These are phyloP conservation scores for Citrus glauca DNA, from an alignment of 345 rosid genomes.

Conservation along the genomic window DNA sequence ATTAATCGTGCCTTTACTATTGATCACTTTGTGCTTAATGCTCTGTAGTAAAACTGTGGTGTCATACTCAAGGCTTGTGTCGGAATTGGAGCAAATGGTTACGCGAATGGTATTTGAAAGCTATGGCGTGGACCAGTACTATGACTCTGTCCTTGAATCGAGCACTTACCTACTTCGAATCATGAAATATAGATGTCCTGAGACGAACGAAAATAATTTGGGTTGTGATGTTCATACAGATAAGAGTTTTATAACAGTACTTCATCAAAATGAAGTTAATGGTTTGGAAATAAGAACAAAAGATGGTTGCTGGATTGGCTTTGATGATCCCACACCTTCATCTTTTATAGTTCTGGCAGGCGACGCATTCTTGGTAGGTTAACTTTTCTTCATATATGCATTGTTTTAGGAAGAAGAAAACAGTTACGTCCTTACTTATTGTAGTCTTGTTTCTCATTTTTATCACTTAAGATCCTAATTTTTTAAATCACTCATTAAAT, in stretches of 20 bases:
- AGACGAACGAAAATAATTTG: slow-evolving; percentile 16
- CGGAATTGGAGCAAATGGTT: slow-evolving; percentile 42
- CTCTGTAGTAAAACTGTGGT: slow-evolving; percentile 25
- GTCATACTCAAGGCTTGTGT: slow-evolving; percentile 23
- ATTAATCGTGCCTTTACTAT: background rate
- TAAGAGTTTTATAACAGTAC: slow-evolving; percentile 49
- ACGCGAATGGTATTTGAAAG: slow-evolving; percentile 55
- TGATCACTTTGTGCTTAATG: background rate
- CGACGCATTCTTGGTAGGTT: slow-evolving; percentile 48
- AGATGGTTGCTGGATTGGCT: slow-evolving; percentile 39
- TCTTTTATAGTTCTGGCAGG: slow-evolving; percentile 57
- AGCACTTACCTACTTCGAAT: slow-evolving; percentile 43
- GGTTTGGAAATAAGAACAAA: slow-evolving; percentile 49
- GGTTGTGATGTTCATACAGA: slow-evolving; percentile 50
- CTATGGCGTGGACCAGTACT: slow-evolving; percentile 36
- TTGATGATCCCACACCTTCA: slow-evolving; percentile 38
- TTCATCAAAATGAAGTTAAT: slow-evolving; percentile 50
- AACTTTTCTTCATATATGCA: no score
- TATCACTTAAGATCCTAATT: no score
- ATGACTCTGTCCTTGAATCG: slow-evolving; percentile 27
- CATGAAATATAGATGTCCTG: slow-evolving; percentile 37
- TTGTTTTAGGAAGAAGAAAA: no score
- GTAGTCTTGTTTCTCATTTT: background rate
- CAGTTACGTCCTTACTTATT: no score
- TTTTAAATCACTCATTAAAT: no score